A percentile compares a stretch with the other conserved stretches of the same genome.
phyloP scores from a whole-genome alignment of 2,329 filamentous ascomycete genomes.

The Rutstroemia sydowiana region DNA sequence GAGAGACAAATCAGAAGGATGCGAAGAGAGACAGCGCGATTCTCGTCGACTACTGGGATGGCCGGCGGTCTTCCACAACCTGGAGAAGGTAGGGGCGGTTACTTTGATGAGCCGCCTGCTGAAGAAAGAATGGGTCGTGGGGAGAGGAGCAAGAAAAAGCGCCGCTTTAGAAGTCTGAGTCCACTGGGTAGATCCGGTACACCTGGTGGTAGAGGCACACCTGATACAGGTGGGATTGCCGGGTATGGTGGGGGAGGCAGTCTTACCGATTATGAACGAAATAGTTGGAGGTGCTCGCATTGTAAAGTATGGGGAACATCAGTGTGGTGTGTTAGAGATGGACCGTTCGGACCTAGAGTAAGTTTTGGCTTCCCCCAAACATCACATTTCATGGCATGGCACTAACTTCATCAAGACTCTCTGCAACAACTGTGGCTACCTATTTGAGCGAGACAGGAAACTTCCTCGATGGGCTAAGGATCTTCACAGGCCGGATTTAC shows the following conservation, averaged over 20 bases:
- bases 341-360: constrained; percentile 76
- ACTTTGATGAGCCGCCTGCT: constrained; percentile 42
- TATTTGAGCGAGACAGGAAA: constrained; percentile 81
- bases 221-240: constrained; percentile 71
- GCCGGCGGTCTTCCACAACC: constrained; percentile 62
- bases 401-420: constrained; percentile 48
- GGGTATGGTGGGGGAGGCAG: constrained; percentile 49
- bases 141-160: constrained; percentile 92
- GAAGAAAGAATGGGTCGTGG: constrained; percentile 87
- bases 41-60: constrained; percentile 80
- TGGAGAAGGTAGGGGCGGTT: constrained; percentile 37
- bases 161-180: constrained; percentile 80
- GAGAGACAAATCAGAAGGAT: constrained; percentile 84
- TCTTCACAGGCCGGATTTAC: constrained; percentile 44
- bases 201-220: constrained; percentile 68
- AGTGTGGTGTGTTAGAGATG: constrained; percentile 92
- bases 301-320: constrained; percentile 82
- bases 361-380: constrained; percentile 30
- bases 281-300: constrained; percentile 80
- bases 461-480: constrained; percentile 71
- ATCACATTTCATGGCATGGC: not conserved
- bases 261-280: constrained; percentile 69
- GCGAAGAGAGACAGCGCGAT: constrained; percentile 83
- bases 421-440: constrained; percentile 86
- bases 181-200: constrained; percentile 64